Conservation (phyloP, 306 rosid species). For the Astragalus glycyphyllos region DNA sequence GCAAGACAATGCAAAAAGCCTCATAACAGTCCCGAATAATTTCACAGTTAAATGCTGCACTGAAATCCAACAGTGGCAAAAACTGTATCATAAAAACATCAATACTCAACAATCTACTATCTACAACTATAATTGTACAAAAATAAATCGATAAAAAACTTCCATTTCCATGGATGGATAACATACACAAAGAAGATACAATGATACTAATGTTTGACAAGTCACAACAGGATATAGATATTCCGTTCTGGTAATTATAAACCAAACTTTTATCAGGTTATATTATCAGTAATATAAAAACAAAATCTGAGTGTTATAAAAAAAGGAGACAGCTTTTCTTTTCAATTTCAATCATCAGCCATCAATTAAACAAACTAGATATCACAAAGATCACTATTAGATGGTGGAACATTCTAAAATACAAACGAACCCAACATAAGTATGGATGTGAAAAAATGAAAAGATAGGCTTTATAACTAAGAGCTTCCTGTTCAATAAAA, state of each 20-base stretch:
- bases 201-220: too few species aligned
- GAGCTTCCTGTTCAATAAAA: slow-evolving; percentile 78
- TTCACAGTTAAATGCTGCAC: slow-evolving; percentile 94
- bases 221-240: not conserved
- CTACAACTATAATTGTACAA: too few species aligned
- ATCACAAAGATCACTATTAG: slow-evolving; percentile 26
- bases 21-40: slow-evolving; percentile 95
- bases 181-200: too few species aligned
- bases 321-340: not conserved
- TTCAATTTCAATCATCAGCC: slow-evolving; percentile 21
- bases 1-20: slow-evolving; percentile 98
- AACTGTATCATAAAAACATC: slow-evolving; percentile 69
- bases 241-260: slow-evolving; percentile 22
- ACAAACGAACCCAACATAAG: not conserved
- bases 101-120: too few species aligned
- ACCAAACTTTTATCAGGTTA: slow-evolving; percentile 34
- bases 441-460: not conserved
- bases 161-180: too few species aligned
- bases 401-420: not conserved
- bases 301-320: not conserved
- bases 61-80: slow-evolving; percentile 83
- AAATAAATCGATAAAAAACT: too few species aligned
- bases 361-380: slow-evolving; percentile 3
- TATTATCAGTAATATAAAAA: slow-evolving; percentile 26
- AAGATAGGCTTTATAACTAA: slow-evolving; percentile 41